Evolutionary conservation across 305 asterid species (phyloP).

Genomic region (Nicotiana rustica): DNA sequence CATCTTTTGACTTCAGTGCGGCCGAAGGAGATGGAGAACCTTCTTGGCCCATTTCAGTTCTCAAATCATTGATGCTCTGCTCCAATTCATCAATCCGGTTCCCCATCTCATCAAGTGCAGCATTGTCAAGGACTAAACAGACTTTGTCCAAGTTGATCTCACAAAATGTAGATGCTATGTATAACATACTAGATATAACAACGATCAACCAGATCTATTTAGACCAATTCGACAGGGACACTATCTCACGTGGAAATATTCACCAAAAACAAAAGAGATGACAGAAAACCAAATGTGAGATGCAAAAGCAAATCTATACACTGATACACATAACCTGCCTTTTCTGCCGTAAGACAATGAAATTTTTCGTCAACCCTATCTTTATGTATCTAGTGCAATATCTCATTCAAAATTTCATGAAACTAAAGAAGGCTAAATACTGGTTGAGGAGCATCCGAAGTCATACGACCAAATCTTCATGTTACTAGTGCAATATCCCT

Average conservation of each 20-base stretch:
- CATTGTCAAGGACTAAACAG: slow-evolving; percentile 59
- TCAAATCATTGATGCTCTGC: slow-evolving; percentile 90
- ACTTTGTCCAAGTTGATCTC: slow-evolving; percentile 17
- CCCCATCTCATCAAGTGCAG: slow-evolving; percentile 94
- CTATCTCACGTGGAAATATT: background rate
- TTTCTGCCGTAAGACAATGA: background rate
- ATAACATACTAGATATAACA: slow-evolving; percentile 1
- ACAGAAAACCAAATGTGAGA: background rate
- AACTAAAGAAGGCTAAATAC: background rate
- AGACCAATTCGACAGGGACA: background rate
- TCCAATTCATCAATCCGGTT: slow-evolving; percentile 86
- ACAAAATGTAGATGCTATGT: background rate
- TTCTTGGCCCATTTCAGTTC: slow-evolving; percentile 92
- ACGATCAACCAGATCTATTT: background rate
- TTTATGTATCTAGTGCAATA: background rate
- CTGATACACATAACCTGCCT: background rate
- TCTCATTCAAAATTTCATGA: background rate
- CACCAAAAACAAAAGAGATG: background rate
- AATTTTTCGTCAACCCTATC: background rate
- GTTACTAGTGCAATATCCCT: background rate
- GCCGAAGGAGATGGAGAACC: slow-evolving; percentile 80
- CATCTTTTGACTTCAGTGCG: slow-evolving; percentile 58
- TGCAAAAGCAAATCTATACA: background rate
- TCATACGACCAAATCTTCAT: background rate
- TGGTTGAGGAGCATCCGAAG: background rate